These are phyloP conservation scores for Trametes punicea DNA, from an alignment of 768 basidiomycete genomes.

Conservation along the genomic window DNA sequence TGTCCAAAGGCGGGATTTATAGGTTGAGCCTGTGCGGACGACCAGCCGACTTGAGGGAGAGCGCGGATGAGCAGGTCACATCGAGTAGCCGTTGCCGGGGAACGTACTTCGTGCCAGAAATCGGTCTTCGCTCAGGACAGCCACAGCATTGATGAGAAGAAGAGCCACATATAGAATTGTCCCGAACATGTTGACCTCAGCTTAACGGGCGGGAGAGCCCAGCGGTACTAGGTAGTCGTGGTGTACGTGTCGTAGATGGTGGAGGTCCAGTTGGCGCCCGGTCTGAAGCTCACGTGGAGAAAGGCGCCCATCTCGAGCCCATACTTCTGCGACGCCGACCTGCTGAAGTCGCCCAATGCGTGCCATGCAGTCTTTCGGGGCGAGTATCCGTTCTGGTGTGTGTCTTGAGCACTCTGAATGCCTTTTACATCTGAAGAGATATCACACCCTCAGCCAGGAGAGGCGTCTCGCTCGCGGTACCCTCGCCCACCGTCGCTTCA, in stretches of 20 bases:
- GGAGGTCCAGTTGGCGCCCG: not conserved
- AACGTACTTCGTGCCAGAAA: conserved; percentile 88
- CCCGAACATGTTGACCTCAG: conserved; percentile 38
- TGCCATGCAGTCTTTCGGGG: conserved; percentile 21
- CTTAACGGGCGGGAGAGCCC: conserved; percentile 13
- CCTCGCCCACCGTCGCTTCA: conserved; percentile 17
- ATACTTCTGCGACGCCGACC: conserved; percentile 1
- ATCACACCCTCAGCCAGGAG: conserved; percentile 4
- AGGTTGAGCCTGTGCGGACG: conserved; percentile 60
- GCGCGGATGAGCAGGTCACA: conserved; percentile 19
- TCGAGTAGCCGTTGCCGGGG: not conserved
- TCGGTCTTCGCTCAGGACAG: conserved; percentile 92
- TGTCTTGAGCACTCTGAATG: not conserved
- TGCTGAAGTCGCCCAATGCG: not conserved
- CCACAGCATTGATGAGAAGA: conserved; percentile 90
- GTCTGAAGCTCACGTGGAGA: conserved; percentile 6
- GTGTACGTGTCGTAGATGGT: conserved; percentile 20
- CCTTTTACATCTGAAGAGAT: not conserved
- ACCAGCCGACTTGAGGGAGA: conserved; percentile 76
- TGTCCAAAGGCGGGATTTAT: conserved; percentile 58
- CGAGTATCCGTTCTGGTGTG: conserved; percentile 20
- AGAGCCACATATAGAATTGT: conserved; percentile 82
- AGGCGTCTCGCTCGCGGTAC: conserved; percentile 4
- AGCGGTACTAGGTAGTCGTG: conserved; percentile 14
- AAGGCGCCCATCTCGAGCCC: conserved; percentile 10